phyloP scores from a whole-genome alignment of 2,329 filamentous ascomycete genomes.

The Xylariaceae sp. region DNA sequence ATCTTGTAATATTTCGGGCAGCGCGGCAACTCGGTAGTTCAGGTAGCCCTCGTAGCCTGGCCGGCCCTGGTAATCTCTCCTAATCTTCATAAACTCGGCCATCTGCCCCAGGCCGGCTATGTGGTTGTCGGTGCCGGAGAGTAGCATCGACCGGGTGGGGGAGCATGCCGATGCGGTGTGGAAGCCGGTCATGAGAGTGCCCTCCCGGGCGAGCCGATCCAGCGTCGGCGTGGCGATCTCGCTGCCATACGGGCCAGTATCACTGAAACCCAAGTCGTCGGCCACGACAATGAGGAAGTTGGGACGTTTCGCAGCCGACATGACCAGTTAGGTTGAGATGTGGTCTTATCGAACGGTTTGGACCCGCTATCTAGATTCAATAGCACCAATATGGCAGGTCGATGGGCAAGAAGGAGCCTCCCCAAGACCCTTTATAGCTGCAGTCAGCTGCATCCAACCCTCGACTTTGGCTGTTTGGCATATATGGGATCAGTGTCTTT shows the following conservation, averaged over 20 bases:
- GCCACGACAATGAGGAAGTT: conserved; percentile 5
- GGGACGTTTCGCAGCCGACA: conserved; percentile 1
- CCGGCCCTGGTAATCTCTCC: conserved; percentile 13
- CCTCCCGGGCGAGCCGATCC: conserved; percentile 39
- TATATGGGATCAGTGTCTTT: too few relatives aligned
- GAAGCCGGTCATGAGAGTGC: conserved; percentile 49
- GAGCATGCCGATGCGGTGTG: conserved; percentile 53
- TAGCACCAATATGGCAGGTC: conserved; percentile 1
- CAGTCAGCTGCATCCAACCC: too few relatives aligned
- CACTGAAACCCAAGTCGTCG: conserved; percentile 5
- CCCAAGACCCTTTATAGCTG: not conserved
- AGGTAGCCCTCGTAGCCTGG: conserved; percentile 15
- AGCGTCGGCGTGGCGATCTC: conserved; percentile 51
- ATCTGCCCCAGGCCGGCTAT: conserved; percentile 47
- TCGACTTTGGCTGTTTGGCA: too few relatives aligned
- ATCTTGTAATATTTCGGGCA: conserved; percentile 8
- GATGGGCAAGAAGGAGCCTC: not conserved
- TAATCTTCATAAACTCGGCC: conserved; percentile 34
- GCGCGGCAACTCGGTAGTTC: conserved; percentile 2
- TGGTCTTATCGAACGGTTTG: too few relatives aligned
- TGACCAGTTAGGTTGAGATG: not conserved
- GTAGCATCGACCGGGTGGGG: conserved; percentile 50
- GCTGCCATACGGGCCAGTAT: conserved; percentile 36
- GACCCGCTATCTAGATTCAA: not conserved
- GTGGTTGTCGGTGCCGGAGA: conserved; percentile 52